Evolutionary conservation across 192 early-diverging fungal genomes (phyloP), one percentile per base, ranked within the genome.

Genomic region (Umbelopsis ramanniana): DNA sequence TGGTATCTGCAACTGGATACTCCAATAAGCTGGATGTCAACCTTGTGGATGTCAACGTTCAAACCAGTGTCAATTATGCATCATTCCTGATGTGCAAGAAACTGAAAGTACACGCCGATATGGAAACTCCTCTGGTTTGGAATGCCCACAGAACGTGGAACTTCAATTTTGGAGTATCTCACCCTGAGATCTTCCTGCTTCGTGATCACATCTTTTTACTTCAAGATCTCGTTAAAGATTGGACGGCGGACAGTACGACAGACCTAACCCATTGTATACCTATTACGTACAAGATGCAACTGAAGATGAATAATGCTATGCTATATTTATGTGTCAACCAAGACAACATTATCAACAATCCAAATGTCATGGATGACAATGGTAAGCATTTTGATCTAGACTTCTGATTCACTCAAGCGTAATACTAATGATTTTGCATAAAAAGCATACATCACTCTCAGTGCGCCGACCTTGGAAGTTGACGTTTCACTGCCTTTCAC

Each of bases 331-430:
- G 87, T 74, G 84, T 88, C 21, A 95, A 95, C 73, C 89, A 92
- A 52, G 81, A 89, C 67, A 93, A 95, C 73, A 88, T 95, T 9
- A 92, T 94, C 68, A 85, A 91, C 72, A 81, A 88, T 71, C 89
- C 90, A 19, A 90, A 83, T 22, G 88, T 89, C 29, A 72, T 83
- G 10, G 86, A 89, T 38, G 92, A 94, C 50, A 94, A 94, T 73
- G 82, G 92, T 92, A 84, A 23, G 81, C 63, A 67, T 38, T n/a
- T 74, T 29, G 7, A 66, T 23, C 52, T 54, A 22, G 23, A 19
- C 38, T 40, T 24, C 26, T 37, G 15, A 53, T 14, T 9, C 33
- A 55, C 17, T 0, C 17, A 11, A 9, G 1, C 4, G 7, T 0
- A 24, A 17, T 47, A 8, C 53, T 76, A 14, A 48, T 21, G 3